Percentiles rank a stretch among this genome's conserved stretches.
Evolutionary conservation across 306 rosid genomes (phyloP).

Genomic region (Citrullus amarus): DNA sequence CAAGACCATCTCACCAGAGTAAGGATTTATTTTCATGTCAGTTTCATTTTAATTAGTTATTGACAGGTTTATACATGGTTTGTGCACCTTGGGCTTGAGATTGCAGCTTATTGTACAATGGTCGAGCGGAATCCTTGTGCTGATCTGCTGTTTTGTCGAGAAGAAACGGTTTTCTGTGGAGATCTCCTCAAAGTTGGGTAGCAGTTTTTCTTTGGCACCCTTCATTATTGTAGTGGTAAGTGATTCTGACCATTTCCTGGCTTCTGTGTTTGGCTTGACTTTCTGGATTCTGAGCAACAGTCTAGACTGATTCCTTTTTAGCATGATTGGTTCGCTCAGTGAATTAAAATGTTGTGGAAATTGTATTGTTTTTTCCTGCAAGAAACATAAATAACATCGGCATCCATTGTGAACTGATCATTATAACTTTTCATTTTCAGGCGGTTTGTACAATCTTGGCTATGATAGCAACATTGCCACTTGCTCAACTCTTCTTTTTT

Average conservation of each 20-base stretch:
- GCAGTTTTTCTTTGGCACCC: constrained; percentile 89
- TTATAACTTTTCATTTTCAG: constrained; percentile 23
- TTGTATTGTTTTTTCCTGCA: not conserved
- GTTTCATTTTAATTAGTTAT: constrained; percentile 63
- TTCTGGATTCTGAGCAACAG: not conserved
- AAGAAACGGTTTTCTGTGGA: constrained; percentile 61
- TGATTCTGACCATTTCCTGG: constrained; percentile 3
- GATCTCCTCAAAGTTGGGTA: constrained; percentile 69
- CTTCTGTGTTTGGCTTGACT: not conserved
- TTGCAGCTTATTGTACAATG: constrained; percentile 99
- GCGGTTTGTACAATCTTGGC: constrained; percentile 85
- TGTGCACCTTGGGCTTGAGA: constrained; percentile 81
- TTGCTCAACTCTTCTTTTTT: constrained; percentile 88
- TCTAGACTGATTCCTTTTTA: not conserved
- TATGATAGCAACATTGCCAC: constrained; percentile 87
- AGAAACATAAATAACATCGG: not conserved
- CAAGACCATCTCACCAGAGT: constrained; percentile 27
- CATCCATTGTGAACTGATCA: not conserved
- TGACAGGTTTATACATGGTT: constrained; percentile 83
- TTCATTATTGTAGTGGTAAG: constrained; percentile 83
- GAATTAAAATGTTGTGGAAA: not conserved
- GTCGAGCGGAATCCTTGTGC: constrained; percentile 86
- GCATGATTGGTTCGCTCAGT: not conserved
- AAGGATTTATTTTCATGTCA: constrained; percentile 57
- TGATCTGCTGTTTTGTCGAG: constrained; percentile 76